A percentile compares a stretch with the other conserved stretches of the same genome.
Conservation (phyloP, 768 basidiomycete species). For the Coprinopsis sp. region DNA sequence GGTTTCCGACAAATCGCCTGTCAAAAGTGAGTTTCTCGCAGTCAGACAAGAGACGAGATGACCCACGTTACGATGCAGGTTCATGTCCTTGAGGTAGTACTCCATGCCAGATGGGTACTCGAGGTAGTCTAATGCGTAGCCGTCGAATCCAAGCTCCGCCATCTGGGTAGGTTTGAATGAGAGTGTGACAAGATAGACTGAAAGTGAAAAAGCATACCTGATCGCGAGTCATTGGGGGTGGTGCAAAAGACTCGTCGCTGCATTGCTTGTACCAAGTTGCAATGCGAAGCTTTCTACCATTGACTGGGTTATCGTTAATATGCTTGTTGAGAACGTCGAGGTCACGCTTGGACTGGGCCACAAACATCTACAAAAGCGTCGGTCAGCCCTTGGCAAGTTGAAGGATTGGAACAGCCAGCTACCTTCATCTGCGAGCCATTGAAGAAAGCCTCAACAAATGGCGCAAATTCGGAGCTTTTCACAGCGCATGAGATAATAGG, state of each 20-base stretch:
- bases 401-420: not conserved
- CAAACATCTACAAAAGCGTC: constrained; percentile 58
- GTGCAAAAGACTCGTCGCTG: constrained; percentile 27
- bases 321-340: constrained; percentile 63
- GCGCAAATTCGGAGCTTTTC: constrained; percentile 54
- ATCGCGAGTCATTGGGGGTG: constrained; percentile 55
- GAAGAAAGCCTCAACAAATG: constrained; percentile 75
- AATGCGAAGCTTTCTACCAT: constrained; percentile 50
- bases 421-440: constrained; percentile 59
- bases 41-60: not conserved
- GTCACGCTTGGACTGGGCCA: constrained; percentile 81
- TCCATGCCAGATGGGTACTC: constrained; percentile 71
- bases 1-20: constrained; percentile 61
- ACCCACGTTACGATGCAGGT: constrained; percentile 70
- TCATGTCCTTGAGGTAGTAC: constrained; percentile 63
- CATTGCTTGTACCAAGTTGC: constrained; percentile 63
- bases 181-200: not conserved
- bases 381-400: not conserved
- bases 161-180: constrained; percentile 40
- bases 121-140: constrained; percentile 79
- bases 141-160: constrained; percentile 60
- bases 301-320: constrained; percentile 56
- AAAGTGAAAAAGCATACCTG: constrained; percentile 42
- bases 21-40: not conserved
- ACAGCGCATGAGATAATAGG: constrained; percentile 69